phyloP scores from a whole-genome alignment of 1,284 basidiomycete species.

The Fomitopsis betulina region DNA sequence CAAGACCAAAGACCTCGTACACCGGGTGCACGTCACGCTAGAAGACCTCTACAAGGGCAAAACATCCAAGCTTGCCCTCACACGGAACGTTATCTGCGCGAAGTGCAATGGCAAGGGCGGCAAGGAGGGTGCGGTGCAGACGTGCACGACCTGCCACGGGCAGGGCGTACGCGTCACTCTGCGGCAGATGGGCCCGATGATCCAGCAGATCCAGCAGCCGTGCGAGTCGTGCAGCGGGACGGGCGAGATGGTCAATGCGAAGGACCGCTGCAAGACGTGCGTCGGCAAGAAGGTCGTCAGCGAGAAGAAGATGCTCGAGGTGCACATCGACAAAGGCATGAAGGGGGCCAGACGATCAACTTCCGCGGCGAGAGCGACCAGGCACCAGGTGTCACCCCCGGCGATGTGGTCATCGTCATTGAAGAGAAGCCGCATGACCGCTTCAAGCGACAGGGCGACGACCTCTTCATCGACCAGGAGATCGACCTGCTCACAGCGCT shows the following conservation, averaged over 20 bases:
- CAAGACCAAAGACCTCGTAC: constrained; percentile 97
- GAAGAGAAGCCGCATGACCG: constrained; percentile 89
- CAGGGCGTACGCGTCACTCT: constrained; percentile 91
- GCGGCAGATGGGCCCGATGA: constrained; percentile 99
- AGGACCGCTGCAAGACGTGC: constrained; percentile 92
- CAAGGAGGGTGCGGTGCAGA: constrained; percentile 91
- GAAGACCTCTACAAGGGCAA: constrained; percentile 99
- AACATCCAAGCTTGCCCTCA: constrained; percentile 95
- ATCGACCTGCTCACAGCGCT: constrained; percentile 94
- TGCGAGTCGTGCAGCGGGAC: constrained; percentile 92
- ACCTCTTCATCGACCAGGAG: constrained; percentile 85
- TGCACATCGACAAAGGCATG: constrained; percentile 99
- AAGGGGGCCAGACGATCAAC: constrained; percentile 95
- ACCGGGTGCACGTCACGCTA: constrained; percentile 92
- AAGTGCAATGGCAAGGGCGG: constrained; percentile 97
- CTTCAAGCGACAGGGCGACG: constrained; percentile 83
- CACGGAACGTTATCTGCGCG: constrained; percentile 90
- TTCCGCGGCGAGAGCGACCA: constrained; percentile 98
- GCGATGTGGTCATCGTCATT: constrained; percentile 96
- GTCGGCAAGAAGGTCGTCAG: constrained; percentile 94
- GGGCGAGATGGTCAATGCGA: constrained; percentile 92
- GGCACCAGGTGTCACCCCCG: constrained; percentile 84
- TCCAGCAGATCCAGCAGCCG: constrained; percentile 96
- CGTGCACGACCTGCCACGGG: constrained; percentile 80
- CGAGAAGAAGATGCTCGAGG: constrained; percentile 98